Conservation (phyloP, 257 asterid genomes). For the Gardenia jasminoides region DNA sequence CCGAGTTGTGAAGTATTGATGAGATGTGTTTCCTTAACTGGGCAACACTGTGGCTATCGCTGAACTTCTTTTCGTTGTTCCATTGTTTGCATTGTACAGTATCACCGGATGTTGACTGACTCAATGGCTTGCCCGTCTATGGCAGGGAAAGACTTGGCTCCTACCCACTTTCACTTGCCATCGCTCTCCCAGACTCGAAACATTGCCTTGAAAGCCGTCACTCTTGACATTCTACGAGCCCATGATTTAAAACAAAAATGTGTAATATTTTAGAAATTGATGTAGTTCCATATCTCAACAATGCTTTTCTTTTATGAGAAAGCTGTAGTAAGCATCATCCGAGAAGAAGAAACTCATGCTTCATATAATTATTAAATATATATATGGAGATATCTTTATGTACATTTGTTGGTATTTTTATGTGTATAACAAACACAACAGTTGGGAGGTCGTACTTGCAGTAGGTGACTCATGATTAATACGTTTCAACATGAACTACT, state of each 20-base stretch:
- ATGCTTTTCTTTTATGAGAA: too few relatives aligned
- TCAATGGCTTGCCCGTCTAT: neutral
- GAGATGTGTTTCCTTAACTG: neutral
- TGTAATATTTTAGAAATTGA: too few relatives aligned
- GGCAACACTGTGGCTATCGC: neutral
- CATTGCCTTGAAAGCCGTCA: too few relatives aligned
- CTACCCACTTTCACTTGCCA: neutral
- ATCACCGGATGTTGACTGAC: neutral
- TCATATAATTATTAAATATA: too few relatives aligned
- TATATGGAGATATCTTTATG: neutral
- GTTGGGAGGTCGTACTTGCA: neutral
- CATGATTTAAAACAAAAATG: neutral
- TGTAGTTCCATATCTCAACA: too few relatives aligned
- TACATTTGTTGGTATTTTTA: neutral
- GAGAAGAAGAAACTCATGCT: too few relatives aligned
- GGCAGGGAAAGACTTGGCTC: neutral
- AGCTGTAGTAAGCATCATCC: too few relatives aligned
- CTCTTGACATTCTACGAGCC: neutral
- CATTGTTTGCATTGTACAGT: neutral
- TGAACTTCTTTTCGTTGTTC: neutral
- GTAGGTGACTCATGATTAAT: neutral
- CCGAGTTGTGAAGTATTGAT: neutral
- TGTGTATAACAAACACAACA: neutral
- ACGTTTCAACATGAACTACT: neutral
- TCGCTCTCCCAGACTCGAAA: neutral